Percentiles rank a stretch among this genome's conserved stretches.
Evolutionary conservation across 805 yeast species (phyloP).

Genomic region (Ogataea henricii): DNA sequence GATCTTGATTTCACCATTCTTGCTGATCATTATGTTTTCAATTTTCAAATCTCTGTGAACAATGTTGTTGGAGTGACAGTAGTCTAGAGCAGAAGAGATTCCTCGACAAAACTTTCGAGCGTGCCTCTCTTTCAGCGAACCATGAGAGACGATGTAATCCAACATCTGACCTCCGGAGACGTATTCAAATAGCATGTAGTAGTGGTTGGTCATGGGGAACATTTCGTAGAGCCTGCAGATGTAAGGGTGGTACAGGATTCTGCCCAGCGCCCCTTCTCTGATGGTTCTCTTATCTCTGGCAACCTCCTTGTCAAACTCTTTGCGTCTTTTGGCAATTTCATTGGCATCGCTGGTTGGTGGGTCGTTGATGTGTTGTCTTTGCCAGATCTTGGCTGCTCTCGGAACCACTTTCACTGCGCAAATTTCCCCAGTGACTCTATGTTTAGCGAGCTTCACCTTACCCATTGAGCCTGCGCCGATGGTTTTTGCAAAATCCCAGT

Average conservation of each 20-base stretch:
- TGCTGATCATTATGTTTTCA: slow-evolving; percentile 92
- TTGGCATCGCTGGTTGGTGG: slow-evolving; percentile 63
- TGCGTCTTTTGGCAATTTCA: slow-evolving; percentile 60
- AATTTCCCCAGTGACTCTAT: slow-evolving; percentile 74
- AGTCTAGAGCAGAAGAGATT: slow-evolving; percentile 89
- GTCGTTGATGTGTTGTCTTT: slow-evolving; percentile 68
- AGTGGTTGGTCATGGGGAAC: slow-evolving; percentile 95
- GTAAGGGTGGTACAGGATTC: slow-evolving; percentile 86
- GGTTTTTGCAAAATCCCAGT: slow-evolving; percentile 93
- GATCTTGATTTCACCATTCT: slow-evolving; percentile 90
- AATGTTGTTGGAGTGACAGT: slow-evolving; percentile 90
- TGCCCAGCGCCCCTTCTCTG: slow-evolving; percentile 93
- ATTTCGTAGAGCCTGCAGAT: slow-evolving; percentile 91
- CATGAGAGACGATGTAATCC: slow-evolving; percentile 96
- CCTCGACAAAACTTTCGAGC: slow-evolving; percentile 96
- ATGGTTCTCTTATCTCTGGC: slow-evolving; percentile 91
- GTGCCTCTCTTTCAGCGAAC: slow-evolving; percentile 87
- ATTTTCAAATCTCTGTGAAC: slow-evolving; percentile 97
- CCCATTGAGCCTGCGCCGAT: slow-evolving; percentile 99
- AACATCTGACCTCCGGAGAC: slow-evolving; percentile 97
- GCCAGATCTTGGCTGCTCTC: slow-evolving; percentile 77
- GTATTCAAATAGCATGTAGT: slow-evolving; percentile 94
- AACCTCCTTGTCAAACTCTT: slow-evolving; percentile 77
- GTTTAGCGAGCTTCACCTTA: slow-evolving; percentile 91
- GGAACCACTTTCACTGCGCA: slow-evolving; percentile 95